Conservation (phyloP, 2,329 filamentous ascomycete species). For the Penicillium sp. region DNA sequence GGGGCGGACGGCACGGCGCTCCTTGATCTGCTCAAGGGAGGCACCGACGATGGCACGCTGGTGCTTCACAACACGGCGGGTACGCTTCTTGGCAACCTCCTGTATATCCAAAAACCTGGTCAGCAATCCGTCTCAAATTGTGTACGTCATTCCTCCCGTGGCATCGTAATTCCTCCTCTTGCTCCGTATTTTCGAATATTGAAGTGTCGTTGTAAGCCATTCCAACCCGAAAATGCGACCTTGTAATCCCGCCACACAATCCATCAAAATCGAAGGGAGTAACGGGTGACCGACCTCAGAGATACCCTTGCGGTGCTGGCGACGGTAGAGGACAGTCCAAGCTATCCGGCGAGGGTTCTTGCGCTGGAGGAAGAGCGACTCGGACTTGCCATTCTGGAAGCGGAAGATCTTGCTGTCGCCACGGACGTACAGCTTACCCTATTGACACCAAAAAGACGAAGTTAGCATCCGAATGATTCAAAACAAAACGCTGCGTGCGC, state of each 20-base stretch:
- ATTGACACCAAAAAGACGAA: conserved; percentile 35
- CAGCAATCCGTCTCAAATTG: conserved; percentile 23
- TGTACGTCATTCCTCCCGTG: background rate
- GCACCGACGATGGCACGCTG: conserved; percentile 99
- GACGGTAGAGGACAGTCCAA: conserved; percentile 97
- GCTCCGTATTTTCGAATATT: conserved; percentile 4
- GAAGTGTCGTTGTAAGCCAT: background rate
- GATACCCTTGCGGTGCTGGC: conserved; percentile 99
- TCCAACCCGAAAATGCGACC: conserved; percentile 3
- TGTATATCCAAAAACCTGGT: conserved; percentile 50
- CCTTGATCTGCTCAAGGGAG: conserved; percentile 99
- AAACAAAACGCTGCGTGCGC: conserved; percentile 11
- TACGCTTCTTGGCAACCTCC: conserved; percentile 99
- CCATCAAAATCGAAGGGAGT: conserved; percentile 22
- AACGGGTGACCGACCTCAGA: conserved; percentile 78
- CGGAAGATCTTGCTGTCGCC: conserved; percentile 99
- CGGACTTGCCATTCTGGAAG: conserved; percentile 99
- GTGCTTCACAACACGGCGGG: conserved; percentile 94
- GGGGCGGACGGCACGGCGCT: conserved; percentile 90
- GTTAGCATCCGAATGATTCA: conserved; percentile 23
- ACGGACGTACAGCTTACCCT: conserved; percentile 99
- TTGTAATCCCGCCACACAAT: conserved; percentile 9
- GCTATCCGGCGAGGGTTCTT: conserved; percentile 99
- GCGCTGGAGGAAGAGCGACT: conserved; percentile 99
- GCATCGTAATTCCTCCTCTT: conserved; percentile 15